Evolutionary conservation across 345 rosid species (phyloP).

Genomic region (Mangifera indica): DNA sequence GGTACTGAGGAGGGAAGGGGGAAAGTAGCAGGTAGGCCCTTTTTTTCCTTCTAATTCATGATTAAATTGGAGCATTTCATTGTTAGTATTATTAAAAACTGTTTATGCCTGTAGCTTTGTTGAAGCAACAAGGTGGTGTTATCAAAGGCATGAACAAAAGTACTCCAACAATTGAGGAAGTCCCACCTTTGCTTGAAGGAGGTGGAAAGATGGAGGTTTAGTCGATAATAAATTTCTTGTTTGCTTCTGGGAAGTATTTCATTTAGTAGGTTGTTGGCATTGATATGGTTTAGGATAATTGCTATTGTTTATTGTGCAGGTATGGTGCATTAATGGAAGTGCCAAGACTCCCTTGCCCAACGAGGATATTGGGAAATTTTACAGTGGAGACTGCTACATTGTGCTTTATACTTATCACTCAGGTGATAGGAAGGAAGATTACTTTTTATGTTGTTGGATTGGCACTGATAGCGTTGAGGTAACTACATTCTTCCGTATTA

Average conservation of each 20-base stretch:
- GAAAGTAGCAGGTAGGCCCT: slow-evolving; percentile 86
- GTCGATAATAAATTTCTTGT: slow-evolving; percentile 25
- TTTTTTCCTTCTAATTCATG: slow-evolving; percentile 15
- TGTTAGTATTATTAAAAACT: slow-evolving; percentile 23
- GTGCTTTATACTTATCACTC: slow-evolving; percentile 84
- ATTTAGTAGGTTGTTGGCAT: slow-evolving; percentile 3
- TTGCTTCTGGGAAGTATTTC: slow-evolving; percentile 9
- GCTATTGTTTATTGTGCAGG: slow-evolving; percentile 44
- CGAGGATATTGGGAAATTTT: slow-evolving; percentile 91
- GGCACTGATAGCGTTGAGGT: slow-evolving; percentile 93
- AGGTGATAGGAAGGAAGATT: slow-evolving; percentile 97
- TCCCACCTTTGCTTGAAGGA: slow-evolving; percentile 92
- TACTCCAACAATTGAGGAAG: slow-evolving; percentile 79
- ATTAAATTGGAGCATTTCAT: slow-evolving; percentile 11
- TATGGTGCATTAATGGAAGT: slow-evolving; percentile 82
- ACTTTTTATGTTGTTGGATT: slow-evolving; percentile 88
- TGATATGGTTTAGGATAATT: not conserved
- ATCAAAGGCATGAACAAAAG: slow-evolving; percentile 75
- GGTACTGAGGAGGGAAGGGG: slow-evolving; percentile 97
- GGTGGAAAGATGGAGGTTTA: slow-evolving; percentile 96
- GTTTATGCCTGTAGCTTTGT: slow-evolving; percentile 55
- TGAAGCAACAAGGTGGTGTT: slow-evolving; percentile 96
- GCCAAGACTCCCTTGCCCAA: slow-evolving; percentile 72
- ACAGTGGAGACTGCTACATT: slow-evolving; percentile 92
- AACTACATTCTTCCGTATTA: slow-evolving; percentile 25